These are phyloP conservation scores for Mycena metata DNA, from an alignment of 768 basidiomycete species.

Conservation along the genomic window DNA sequence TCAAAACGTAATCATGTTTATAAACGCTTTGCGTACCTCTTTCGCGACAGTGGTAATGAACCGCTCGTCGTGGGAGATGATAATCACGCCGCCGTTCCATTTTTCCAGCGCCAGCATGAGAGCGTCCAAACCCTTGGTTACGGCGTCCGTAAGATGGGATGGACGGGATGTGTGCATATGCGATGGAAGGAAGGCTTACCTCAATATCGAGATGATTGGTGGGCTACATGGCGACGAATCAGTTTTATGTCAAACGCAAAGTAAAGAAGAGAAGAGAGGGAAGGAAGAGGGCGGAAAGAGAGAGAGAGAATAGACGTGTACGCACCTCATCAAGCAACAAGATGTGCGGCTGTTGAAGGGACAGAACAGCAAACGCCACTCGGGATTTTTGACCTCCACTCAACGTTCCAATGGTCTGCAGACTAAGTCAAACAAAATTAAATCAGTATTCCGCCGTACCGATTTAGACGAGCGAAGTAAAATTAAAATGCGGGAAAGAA, in stretches of 20 bases:
- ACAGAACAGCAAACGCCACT: constrained; percentile 91
- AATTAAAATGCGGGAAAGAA: background rate
- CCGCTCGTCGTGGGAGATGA: constrained; percentile 95
- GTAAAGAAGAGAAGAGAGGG: constrained; percentile 6
- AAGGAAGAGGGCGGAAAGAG: background rate
- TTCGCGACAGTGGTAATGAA: constrained; percentile 93
- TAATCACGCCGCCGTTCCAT: constrained; percentile 94
- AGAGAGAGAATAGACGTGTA: constrained; percentile 12
- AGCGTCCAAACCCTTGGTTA: constrained; percentile 88
- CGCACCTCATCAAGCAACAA: constrained; percentile 92
- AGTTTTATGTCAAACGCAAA: constrained; percentile 16
- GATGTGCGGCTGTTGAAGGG: constrained; percentile 91
- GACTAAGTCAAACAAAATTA: constrained; percentile 50
- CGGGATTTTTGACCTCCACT: constrained; percentile 97
- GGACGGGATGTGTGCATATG: constrained; percentile 16
- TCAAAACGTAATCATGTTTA: constrained; percentile 26
- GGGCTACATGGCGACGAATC: constrained; percentile 61
- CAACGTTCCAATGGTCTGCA: constrained; percentile 92
- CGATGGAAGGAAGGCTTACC: constrained; percentile 51
- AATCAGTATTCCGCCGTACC: constrained; percentile 13
- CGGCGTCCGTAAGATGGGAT: constrained; percentile 27
- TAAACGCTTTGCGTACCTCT: constrained; percentile 62
- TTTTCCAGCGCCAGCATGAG: constrained; percentile 84
- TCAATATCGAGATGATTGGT: constrained; percentile 98
- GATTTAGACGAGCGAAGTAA: background rate